Conservation (phyloP, 2,329 filamentous ascomycete genomes). For the Aspergillus fructus region DNA sequence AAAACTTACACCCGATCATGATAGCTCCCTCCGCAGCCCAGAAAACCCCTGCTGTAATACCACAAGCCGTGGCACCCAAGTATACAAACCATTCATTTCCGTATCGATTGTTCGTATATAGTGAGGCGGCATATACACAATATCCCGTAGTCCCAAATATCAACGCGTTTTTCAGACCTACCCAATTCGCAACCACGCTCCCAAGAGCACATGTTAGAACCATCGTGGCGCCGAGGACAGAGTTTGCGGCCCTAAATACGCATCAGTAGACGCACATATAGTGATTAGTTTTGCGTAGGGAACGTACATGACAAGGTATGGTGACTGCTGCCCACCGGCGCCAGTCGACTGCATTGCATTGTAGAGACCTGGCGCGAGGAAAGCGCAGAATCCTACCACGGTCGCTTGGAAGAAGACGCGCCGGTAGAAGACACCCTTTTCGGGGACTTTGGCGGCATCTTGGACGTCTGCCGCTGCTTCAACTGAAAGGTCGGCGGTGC, state of each 20-base stretch:
- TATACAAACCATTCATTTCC: not conserved
- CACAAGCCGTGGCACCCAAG: not conserved
- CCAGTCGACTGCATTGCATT: not conserved
- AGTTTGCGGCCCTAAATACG: not conserved
- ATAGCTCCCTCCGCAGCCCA: not conserved
- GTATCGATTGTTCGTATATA: conserved; percentile 2
- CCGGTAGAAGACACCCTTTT: not conserved
- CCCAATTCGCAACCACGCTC: not conserved
- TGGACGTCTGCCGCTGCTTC: not conserved
- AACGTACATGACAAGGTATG: conserved; percentile 1
- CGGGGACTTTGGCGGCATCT: not conserved
- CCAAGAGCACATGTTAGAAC: not conserved
- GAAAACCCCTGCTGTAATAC: not conserved
- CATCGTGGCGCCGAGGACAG: not conserved
- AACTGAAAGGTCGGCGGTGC: not conserved
- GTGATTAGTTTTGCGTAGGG: too few relatives aligned
- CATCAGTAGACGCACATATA: too few relatives aligned
- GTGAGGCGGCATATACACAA: not conserved
- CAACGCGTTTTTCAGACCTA: not conserved
- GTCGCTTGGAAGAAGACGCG: not conserved
- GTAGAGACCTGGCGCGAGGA: not conserved
- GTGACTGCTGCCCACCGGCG: not conserved
- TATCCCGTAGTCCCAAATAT: not conserved
- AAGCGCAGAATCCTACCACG: not conserved
- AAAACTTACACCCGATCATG: not conserved